Conservation (phyloP, 2,329 filamentous ascomycete species). For the Dendryphion nanum region DNA sequence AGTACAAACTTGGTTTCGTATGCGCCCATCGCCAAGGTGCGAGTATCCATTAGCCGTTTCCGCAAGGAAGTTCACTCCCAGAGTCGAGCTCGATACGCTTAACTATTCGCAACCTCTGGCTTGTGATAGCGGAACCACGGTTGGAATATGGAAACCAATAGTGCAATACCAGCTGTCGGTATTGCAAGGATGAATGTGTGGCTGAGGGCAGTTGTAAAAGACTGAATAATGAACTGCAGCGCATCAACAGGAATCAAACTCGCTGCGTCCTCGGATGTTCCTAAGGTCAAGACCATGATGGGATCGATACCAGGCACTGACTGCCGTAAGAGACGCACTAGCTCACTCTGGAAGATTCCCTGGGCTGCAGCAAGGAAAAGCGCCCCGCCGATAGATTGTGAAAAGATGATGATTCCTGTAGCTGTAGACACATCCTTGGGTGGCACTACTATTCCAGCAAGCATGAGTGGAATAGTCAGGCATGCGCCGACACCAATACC, state of each 20-base stretch:
- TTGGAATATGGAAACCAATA: neutral
- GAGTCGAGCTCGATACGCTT: too few species aligned
- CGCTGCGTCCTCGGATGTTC: neutral
- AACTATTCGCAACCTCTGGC: neutral
- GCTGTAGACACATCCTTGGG: slow-evolving; percentile 35
- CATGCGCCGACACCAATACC: slow-evolving; percentile 20
- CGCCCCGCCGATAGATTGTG: slow-evolving; percentile 5
- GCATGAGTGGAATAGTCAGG: slow-evolving; percentile 15
- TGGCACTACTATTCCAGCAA: slow-evolving; percentile 29
- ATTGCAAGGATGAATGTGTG: slow-evolving; percentile 1
- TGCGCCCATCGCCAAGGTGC: too few species aligned
- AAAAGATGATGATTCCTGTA: slow-evolving; percentile 34
- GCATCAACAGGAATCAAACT: neutral
- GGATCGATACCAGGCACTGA: neutral
- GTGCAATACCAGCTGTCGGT: slow-evolving; percentile 1
- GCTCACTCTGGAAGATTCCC: slow-evolving; percentile 2
- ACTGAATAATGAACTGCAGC: neutral
- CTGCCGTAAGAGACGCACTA: neutral
- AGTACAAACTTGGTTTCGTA: too few species aligned
- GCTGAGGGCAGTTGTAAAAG: neutral
- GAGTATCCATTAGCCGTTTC: too few species aligned
- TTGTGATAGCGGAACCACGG: slow-evolving; percentile 4
- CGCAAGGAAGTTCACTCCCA: too few species aligned
- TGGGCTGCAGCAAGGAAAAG: slow-evolving; percentile 1
- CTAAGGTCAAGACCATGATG: neutral